These are phyloP conservation scores for Colletotrichum endophyticum DNA, from an alignment of 2,329 filamentous ascomycete species.

Conservation along the genomic window DNA sequence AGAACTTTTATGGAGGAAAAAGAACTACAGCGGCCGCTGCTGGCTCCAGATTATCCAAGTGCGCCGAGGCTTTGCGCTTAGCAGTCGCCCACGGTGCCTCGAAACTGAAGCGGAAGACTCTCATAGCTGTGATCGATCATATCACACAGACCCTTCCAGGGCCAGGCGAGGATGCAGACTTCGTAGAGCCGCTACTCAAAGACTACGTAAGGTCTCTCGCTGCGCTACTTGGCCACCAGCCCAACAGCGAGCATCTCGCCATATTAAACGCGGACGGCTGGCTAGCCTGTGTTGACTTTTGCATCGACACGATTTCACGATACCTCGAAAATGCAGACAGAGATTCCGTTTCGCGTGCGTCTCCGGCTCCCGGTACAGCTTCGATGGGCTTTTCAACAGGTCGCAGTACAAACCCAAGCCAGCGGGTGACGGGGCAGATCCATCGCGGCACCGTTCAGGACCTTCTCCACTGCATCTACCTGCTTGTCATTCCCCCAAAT, in stretches of 20 bases:
- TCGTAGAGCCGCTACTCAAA: conserved; percentile 72
- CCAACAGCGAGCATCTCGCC: conserved; percentile 82
- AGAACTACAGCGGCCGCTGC: conserved; percentile 55
- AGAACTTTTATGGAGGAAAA: conserved; percentile 61
- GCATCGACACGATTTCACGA: conserved; percentile 65
- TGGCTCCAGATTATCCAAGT: conserved; percentile 66
- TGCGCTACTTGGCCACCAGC: conserved; percentile 71
- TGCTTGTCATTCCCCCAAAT: conserved; percentile 68
- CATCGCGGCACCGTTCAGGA: conserved; percentile 40
- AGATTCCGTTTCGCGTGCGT: conserved; percentile 44
- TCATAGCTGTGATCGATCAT: conserved; percentile 81
- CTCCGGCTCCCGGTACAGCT: conserved; percentile 47
- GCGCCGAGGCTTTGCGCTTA: conserved; percentile 73
- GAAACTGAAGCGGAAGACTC: conserved; percentile 75
- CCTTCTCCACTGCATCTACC: conserved; percentile 68
- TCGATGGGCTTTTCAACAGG: conserved; percentile 33
- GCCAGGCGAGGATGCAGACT: conserved; percentile 50
- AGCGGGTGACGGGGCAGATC: conserved; percentile 25
- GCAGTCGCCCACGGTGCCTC: conserved; percentile 72
- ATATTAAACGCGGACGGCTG: conserved; percentile 63
- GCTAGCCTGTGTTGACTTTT: conserved; percentile 74
- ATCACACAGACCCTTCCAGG: conserved; percentile 76
- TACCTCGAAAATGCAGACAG: conserved; percentile 49
- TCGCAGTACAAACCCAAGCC: conserved; percentile 24
- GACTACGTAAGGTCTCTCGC: conserved; percentile 82